These are phyloP conservation scores for Podaxis rugospora DNA, from an alignment of 768 basidiomycete species.

Conservation along the genomic window DNA sequence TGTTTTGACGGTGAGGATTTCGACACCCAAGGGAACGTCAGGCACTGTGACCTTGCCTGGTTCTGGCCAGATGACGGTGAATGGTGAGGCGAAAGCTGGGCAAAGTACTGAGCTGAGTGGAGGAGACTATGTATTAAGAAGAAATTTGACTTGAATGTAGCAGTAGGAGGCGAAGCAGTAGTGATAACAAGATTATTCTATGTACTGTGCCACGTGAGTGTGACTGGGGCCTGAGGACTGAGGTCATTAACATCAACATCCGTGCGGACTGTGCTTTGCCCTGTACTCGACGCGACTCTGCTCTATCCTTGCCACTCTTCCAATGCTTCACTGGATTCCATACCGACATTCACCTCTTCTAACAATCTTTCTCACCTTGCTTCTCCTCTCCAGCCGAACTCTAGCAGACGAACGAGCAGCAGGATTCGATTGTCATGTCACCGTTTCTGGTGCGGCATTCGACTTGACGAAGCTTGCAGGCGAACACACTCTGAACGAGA, in stretches of 20 bases:
- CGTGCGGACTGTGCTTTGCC: background rate
- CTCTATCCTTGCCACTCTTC: background rate
- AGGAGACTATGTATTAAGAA: constrained; percentile 4
- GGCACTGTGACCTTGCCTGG: constrained; percentile 7
- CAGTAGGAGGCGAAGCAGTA: background rate
- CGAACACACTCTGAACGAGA: constrained; percentile 44
- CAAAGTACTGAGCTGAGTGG: background rate
- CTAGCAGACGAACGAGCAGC: constrained; percentile 33
- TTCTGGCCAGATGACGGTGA: background rate
- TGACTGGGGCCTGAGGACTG: background rate
- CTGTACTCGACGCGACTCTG: background rate
- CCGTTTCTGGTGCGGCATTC: constrained; percentile 41
- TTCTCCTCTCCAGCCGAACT: constrained; percentile 13
- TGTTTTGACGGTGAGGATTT: background rate
- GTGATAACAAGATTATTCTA: background rate
- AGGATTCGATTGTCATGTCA: constrained; percentile 51
- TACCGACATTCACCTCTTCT: constrained; percentile 11
- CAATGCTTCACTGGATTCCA: constrained; percentile 6
- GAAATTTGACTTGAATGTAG: background rate
- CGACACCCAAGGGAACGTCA: constrained; percentile 5
- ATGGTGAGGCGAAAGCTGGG: background rate
- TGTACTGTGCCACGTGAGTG: constrained; percentile 1
- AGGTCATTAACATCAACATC: background rate
- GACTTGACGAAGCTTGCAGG: constrained; percentile 57
- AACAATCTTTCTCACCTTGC: constrained; percentile 11